These are phyloP conservation scores for Ophiostoma sp. DNA, from an alignment of 2,329 filamentous ascomycete genomes.

Conservation along the genomic window DNA sequence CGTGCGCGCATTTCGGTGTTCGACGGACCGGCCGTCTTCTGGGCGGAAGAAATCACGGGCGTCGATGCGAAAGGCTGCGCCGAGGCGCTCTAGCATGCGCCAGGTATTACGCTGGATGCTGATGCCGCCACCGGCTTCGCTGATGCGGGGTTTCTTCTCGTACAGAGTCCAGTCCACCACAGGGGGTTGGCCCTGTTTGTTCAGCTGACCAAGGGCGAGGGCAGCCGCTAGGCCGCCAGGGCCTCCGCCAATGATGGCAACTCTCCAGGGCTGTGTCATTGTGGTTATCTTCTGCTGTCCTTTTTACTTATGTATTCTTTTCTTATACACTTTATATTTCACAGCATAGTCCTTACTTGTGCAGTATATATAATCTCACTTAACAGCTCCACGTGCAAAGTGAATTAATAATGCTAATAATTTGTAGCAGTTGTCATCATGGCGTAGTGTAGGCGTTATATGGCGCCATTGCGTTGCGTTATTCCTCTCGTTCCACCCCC, in stretches of 20 bases:
- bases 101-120: slow-evolving; percentile 36
- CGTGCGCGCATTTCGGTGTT: slow-evolving; percentile 34
- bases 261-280: slow-evolving; percentile 19
- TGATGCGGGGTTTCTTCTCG: slow-evolving; percentile 36
- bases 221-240: slow-evolving; percentile 22
- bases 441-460: slow-evolving; percentile 15
- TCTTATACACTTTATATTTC: too few species aligned
- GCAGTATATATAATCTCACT: background rate
- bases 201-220: slow-evolving; percentile 21
- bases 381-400: background rate
- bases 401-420: background rate
- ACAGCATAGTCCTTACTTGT: background rate
- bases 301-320: too few species aligned
- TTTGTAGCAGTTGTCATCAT: background rate
- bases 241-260: slow-evolving; percentile 23
- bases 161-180: slow-evolving; percentile 36
- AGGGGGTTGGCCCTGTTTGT: slow-evolving; percentile 26
- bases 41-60: slow-evolving; percentile 33
- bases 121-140: slow-evolving; percentile 38
- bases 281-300: background rate
- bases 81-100: slow-evolving; percentile 35
- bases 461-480: slow-evolving; percentile 22
- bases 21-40: slow-evolving; percentile 29
- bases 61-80: slow-evolving; percentile 33
- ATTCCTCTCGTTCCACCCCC: slow-evolving; percentile 13